These are phyloP conservation scores for Colletotrichum falcatum DNA, from an alignment of 2,329 filamentous ascomycete species.

Conservation along the genomic window DNA sequence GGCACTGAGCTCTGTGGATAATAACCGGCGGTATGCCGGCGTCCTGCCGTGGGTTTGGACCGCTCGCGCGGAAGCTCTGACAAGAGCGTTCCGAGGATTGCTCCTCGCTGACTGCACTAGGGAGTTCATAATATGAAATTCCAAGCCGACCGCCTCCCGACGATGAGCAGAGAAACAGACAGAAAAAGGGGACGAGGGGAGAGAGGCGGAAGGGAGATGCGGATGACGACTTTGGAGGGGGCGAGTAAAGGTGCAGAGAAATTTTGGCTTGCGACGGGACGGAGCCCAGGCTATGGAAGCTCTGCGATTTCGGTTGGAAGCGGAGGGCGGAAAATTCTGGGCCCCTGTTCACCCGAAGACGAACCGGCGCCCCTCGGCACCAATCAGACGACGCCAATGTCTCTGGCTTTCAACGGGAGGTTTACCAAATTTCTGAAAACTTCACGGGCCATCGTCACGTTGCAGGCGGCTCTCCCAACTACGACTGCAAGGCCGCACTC, in stretches of 20 bases:
- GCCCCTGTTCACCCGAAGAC: constrained; percentile 38
- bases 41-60: constrained; percentile 56
- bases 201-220: constrained; percentile 43
- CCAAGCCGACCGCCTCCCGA: constrained; percentile 46
- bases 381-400: constrained; percentile 18
- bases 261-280: constrained; percentile 48
- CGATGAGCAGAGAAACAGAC: constrained; percentile 44
- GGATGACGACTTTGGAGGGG: constrained; percentile 44
- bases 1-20: constrained; percentile 47
- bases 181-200: constrained; percentile 33
- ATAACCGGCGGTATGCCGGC: constrained; percentile 62
- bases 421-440: constrained; percentile 37
- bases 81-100: constrained; percentile 56
- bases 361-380: constrained; percentile 8
- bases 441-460: constrained; percentile 29
- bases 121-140: constrained; percentile 57
- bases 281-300: constrained; percentile 38
- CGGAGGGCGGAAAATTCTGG: constrained; percentile 49
- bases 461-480: background rate
- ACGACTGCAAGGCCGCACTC: constrained; percentile 47
- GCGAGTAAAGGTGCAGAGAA: constrained; percentile 49
- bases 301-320: constrained; percentile 53
- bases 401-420: constrained; percentile 27
- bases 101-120: constrained; percentile 57
- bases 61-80: constrained; percentile 55